Percentiles rank a stretch among this genome's conserved stretches.
These are phyloP conservation scores for Albifimbria verrucaria DNA, from an alignment of 2,329 filamentous ascomycete species.

Conservation along the genomic window DNA sequence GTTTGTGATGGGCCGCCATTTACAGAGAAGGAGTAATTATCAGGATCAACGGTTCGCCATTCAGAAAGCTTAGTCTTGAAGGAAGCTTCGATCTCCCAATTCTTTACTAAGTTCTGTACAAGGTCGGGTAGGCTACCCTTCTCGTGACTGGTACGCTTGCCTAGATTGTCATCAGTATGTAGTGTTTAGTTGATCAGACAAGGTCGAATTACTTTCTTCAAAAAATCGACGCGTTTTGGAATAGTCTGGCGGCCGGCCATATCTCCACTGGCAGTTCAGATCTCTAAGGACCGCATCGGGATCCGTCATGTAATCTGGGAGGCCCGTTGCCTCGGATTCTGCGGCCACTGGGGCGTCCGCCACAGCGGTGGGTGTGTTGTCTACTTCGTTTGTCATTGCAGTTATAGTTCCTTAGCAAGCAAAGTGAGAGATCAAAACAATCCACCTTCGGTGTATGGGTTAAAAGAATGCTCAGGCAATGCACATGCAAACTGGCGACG, in stretches of 20 bases:
- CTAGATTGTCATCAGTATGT: background rate
- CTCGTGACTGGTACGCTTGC: background rate
- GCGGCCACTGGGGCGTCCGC: background rate
- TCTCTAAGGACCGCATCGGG: background rate
- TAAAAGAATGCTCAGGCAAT: too few species aligned
- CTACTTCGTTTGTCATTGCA: too few species aligned
- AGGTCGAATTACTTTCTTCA: background rate
- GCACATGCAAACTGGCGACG: too few species aligned
- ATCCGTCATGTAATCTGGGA: constrained; percentile 1
- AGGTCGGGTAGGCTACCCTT: constrained; percentile 52
- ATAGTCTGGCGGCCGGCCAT: background rate
- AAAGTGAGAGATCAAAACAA: too few species aligned
- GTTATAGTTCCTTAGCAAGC: too few species aligned
- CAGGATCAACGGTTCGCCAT: constrained; percentile 62
- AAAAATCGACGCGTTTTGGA: background rate
- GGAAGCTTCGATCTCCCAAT: constrained; percentile 70
- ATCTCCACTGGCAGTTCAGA: background rate
- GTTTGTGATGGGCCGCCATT: constrained; percentile 56
- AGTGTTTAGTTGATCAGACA: background rate
- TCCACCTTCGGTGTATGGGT: too few species aligned
- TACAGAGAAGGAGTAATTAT: constrained; percentile 60
- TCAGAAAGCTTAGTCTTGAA: constrained; percentile 60
- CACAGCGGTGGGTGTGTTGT: background rate
- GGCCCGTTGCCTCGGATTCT: background rate
- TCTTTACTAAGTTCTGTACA: constrained; percentile 69